Evolutionary conservation across 1,284 basidiomycete genomes (phyloP).

Genomic region (Vanrija pseudolonga): DNA sequence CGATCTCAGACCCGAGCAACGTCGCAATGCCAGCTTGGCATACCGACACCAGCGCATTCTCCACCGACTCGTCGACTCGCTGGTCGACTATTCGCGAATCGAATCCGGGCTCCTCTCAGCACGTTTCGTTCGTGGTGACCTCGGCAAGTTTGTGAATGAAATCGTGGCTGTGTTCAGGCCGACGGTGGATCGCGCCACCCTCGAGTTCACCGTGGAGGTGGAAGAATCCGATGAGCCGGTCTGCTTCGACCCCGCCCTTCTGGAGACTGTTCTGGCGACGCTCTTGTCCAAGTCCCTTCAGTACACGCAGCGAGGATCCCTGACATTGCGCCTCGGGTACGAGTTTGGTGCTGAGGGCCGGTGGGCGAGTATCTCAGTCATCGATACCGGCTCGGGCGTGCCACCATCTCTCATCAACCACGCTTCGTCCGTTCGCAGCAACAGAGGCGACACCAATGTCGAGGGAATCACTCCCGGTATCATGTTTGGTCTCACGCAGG

Average conservation of each 20-base stretch:
- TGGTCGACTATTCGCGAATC: conserved; percentile 44
- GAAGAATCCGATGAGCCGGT: conserved; percentile 24
- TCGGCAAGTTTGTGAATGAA: conserved; percentile 40
- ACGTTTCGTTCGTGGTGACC: conserved; percentile 40
- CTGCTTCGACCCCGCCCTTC: conserved; percentile 39
- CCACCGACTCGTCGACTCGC: conserved; percentile 35
- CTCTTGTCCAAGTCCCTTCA: conserved; percentile 36
- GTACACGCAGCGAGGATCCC: conserved; percentile 20
- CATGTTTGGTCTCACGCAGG: conserved; percentile 26
- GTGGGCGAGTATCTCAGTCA: conserved; percentile 26
- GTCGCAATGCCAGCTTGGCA: conserved; percentile 27
- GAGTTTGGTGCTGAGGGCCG: conserved; percentile 11
- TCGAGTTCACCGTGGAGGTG: conserved; percentile 8
- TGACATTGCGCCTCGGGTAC: conserved; percentile 20
- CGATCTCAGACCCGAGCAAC: conserved; percentile 17
- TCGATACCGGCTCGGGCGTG: conserved; percentile 41
- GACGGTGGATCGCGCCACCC: conserved; percentile 20
- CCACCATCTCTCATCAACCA: too few species aligned
- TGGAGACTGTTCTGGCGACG: conserved; percentile 44
- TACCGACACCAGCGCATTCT: conserved; percentile 37
- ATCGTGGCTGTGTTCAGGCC: conserved; percentile 46
- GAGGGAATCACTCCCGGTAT: background rate
- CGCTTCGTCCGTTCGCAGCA: too few species aligned
- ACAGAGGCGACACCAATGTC: too few species aligned
- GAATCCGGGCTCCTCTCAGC: conserved; percentile 41